Evolutionary conservation across 2,329 filamentous ascomycete species (phyloP), one percentile per base, ranked within the genome.

Genomic region (Fusarium falciforme): DNA sequence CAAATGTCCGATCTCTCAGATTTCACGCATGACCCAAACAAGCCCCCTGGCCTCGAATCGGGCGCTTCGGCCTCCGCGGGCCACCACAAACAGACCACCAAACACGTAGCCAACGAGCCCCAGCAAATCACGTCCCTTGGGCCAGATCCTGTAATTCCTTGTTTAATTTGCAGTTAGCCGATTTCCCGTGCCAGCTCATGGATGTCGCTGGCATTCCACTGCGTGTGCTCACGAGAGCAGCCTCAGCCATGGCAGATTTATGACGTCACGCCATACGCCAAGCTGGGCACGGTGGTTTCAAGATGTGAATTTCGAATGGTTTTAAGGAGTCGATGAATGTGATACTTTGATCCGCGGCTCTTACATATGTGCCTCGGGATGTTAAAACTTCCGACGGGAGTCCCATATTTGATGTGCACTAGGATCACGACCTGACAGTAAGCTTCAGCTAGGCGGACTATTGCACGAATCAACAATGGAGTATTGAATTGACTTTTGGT

Each of bases 11-110:
- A 38, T 47, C 27, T 59, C 52, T 25, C n/a, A 29, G 61, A 27
- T 55, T 52, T 29, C 27, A 54, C 33, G 58, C 58, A 29, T 54
- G 31, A 61, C 27, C 36, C 10, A 35, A 40, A 22, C 49, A 9
- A 38, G 55, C 35, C 40, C 25, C 40, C 64, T 38, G 44, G 31
- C 44, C 12, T 29, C 49, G 27, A 47, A 11, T 40, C 58, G 58
- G 63, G 44, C 47, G 58, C 25, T 66, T 66, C 64, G 64, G 64
- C 20, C 58, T 66, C 64, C 58, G 64, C 64, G 64, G 64, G 25
- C 62, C 36, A 54, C 49, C 33, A 27, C 35, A 27, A 38, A 38
- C 55, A 38, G 55, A 27, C 55, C 55, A 58, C 22, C 55, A 38
- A 58, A 40, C 16, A 36, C 22, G 55, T 58, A 38, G 35, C 17